Base-by-base conservation (phyloP, 2,329 filamentous ascomycete species). In the Chaetomiaceae sp. region DNA sequence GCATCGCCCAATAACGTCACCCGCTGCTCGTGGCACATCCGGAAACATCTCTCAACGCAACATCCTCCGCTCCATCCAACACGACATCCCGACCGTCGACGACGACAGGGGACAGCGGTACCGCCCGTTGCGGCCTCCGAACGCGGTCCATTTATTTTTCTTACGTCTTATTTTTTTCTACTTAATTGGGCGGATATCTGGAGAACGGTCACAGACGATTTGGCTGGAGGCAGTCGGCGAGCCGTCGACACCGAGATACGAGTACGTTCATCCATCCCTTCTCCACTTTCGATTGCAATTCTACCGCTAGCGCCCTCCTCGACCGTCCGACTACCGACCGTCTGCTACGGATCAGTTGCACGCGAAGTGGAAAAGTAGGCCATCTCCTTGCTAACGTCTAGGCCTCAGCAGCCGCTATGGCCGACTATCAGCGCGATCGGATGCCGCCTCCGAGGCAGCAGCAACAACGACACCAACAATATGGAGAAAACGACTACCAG, bases 401-500 rank as follows among this genome's bases (percentile, higher is more conserved):
- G 62, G 59, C 51, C 47, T 41, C 14, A 49, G 70, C 74, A 61
- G 63, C 59, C 69, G 71, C 58, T 65, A 84, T 84, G 80, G 76
- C 79, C 64, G 79, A 83, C 65, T 82, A 82, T 62, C 77, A 76
- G 57, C 75, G 77, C 62, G 74, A 79, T 66, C 75, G 76, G 61
- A 66, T 65, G 54, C 65, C 64, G 25, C 65, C 61, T 27, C 70
- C 71, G 33, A 71, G 69, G 60, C 70, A 70, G 46, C 70, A 71
- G 52, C 73, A 25, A 25, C 54, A 33, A 14, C 45, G 33, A 30
- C 71, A 69, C 58, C 69, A 69, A 45, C 70, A 72, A 51, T 73
- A 77, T 54, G 67, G 71, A 21, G 66, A 74, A 50, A 74, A 76
- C 59, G 78, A 78, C 66, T 78, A 77, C 65, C 89, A 94, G 73